These are phyloP conservation scores for Microsporum audouinii DNA, from an alignment of 2,329 filamentous ascomycete species.

Conservation along the genomic window DNA sequence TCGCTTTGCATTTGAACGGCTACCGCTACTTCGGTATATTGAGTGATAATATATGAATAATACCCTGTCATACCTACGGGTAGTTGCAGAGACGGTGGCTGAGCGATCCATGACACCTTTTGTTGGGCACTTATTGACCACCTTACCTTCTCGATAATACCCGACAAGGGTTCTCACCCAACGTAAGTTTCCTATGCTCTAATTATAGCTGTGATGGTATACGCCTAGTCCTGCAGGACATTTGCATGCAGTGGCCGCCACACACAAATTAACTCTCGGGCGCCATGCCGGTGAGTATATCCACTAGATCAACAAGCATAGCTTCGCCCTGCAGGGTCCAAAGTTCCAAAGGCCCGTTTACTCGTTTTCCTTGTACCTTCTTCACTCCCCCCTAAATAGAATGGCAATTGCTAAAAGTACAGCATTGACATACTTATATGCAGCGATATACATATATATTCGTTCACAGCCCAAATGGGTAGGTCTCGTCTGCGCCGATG, in stretches of 20 bases:
- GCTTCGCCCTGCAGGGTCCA: neutral
- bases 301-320: neutral
- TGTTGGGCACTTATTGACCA: neutral
- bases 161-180: neutral
- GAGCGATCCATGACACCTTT: neutral
- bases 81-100: neutral
- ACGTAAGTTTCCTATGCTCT: neutral
- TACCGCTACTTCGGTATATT: neutral
- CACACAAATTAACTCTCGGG: neutral
- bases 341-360: neutral
- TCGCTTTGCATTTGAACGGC: neutral
- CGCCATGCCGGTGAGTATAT: neutral
- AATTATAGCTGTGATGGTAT: neutral
- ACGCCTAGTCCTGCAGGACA: neutral
- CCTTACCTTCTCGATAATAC: neutral
- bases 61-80: neutral
- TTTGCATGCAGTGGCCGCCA: neutral
- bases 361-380: neutral
- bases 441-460: neutral
- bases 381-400: neutral
- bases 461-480: constrained; percentile 40
- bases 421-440: neutral
- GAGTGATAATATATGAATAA: neutral
- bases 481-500: constrained; percentile 38
- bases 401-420: neutral